phyloP scores from a whole-genome alignment of 257 asterid species.

The Forsythia suspensa region DNA sequence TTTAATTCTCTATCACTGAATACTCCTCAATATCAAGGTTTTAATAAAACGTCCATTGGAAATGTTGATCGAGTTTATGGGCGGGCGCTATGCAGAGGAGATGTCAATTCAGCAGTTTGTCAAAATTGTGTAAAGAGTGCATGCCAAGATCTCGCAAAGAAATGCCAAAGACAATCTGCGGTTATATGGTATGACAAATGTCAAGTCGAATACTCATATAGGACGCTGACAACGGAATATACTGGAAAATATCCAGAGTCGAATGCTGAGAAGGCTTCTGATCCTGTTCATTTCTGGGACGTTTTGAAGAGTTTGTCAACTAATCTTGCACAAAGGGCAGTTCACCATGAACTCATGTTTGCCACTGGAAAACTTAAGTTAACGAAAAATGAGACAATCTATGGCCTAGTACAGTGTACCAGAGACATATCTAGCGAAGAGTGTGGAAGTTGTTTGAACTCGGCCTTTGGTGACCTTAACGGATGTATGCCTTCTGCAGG shows the following conservation, averaged over 20 bases:
- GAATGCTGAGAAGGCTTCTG: neutral
- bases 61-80: neutral
- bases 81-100: slow-evolving; percentile 23
- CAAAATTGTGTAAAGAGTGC: neutral
- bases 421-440: slow-evolving; percentile 10
- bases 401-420: slow-evolving; percentile 20
- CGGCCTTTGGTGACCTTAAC: slow-evolving; percentile 1
- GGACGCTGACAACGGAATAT: neutral
- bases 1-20: neutral
- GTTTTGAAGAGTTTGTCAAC: neutral
- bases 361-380: neutral
- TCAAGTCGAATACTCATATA: slow-evolving; percentile 8
- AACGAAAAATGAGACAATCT: neutral
- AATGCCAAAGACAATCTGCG: slow-evolving; percentile 4
- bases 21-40: neutral
- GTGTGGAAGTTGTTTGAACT: slow-evolving; percentile 1
- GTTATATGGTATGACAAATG: neutral
- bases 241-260: neutral
- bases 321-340: neutral
- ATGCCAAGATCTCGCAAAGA: neutral
- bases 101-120: neutral
- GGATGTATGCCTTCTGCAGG: neutral
- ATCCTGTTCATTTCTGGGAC: neutral
- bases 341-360: neutral
- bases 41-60: slow-evolving; percentile 5